These are phyloP conservation scores for Pyronema domesticum DNA, from an alignment of 495 filamentous ascomycete genomes.

Conservation along the genomic window DNA sequence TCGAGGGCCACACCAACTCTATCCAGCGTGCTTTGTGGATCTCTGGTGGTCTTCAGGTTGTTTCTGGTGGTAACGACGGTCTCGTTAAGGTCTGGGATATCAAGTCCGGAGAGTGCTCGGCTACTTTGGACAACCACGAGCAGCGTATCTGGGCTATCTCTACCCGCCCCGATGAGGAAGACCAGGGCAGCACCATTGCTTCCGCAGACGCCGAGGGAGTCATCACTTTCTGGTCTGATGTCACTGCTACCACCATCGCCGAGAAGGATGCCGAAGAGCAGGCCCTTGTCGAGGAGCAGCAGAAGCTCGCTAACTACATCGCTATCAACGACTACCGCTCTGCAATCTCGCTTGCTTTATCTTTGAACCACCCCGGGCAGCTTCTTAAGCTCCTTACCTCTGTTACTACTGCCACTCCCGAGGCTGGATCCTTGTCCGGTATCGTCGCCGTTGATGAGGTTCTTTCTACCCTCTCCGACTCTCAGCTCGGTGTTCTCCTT, in stretches of 20 bases:
- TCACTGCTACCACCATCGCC: conserved; percentile 58
- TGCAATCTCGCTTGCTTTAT: conserved; percentile 77
- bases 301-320: conserved; percentile 81
- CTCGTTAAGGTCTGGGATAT: conserved; percentile 92
- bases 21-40: conserved; percentile 90
- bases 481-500: conserved; percentile 65
- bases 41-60: conserved; percentile 44
- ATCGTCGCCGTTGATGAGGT: conserved; percentile 69
- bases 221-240: conserved; percentile 90
- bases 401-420: conserved; percentile 49
- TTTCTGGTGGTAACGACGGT: conserved; percentile 83
- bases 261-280: conserved; percentile 51
- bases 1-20: conserved; percentile 91
- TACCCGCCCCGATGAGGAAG: conserved; percentile 26
- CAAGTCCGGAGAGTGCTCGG: conserved; percentile 55
- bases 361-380: conserved; percentile 79
- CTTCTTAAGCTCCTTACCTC: conserved; percentile 62
- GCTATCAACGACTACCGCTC: conserved; percentile 69
- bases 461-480: conserved; percentile 54
- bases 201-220: conserved; percentile 81
- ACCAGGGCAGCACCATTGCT: conserved; percentile 34
- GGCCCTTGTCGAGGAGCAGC: conserved; percentile 75
- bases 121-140: conserved; percentile 87
- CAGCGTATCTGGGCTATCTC: conserved; percentile 43
- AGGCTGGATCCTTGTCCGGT: conserved; percentile 49